phyloP scores from a whole-genome alignment of 2,329 filamentous ascomycete genomes.

The Alternaria sp. region DNA sequence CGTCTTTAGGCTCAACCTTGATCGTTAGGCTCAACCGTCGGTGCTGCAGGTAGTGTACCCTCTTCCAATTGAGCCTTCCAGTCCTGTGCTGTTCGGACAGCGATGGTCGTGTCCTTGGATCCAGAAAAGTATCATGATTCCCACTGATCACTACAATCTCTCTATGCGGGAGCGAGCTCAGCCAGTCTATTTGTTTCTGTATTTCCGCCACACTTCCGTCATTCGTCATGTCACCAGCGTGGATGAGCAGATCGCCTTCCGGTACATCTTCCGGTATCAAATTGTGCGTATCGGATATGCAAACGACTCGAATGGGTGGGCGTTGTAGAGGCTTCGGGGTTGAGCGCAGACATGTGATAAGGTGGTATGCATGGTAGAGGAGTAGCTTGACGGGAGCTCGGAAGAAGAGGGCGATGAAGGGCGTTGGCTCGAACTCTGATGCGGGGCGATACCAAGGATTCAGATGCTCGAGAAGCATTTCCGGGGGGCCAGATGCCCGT shows the following conservation, averaged over 20 bases:
- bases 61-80: constrained; percentile 68
- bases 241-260: constrained; percentile 82
- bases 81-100: constrained; percentile 60
- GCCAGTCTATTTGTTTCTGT: constrained; percentile 85
- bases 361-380: constrained; percentile 66
- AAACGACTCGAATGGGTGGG: constrained; percentile 75
- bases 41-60: constrained; percentile 78
- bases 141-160: constrained; percentile 85
- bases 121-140: constrained; percentile 90
- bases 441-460: constrained; percentile 34
- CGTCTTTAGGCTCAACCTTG: constrained; percentile 15
- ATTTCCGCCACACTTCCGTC: constrained; percentile 74
- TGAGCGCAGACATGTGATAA: constrained; percentile 72
- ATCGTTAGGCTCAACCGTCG: constrained; percentile 67
- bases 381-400: constrained; percentile 70
- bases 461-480: constrained; percentile 40
- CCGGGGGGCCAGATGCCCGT: constrained; percentile 2
- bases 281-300: constrained; percentile 88
- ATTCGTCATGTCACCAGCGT: constrained; percentile 85
- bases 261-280: constrained; percentile 67
- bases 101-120: constrained; percentile 65
- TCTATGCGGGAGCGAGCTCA: constrained; percentile 73
- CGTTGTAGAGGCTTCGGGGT: constrained; percentile 64
- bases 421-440: constrained; percentile 53
- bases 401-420: constrained; percentile 68